Evolutionary conservation across 2,329 filamentous ascomycete genomes (phyloP), one percentile per base, ranked within the genome.

Genomic region (Dactylonectria estremocensis): DNA sequence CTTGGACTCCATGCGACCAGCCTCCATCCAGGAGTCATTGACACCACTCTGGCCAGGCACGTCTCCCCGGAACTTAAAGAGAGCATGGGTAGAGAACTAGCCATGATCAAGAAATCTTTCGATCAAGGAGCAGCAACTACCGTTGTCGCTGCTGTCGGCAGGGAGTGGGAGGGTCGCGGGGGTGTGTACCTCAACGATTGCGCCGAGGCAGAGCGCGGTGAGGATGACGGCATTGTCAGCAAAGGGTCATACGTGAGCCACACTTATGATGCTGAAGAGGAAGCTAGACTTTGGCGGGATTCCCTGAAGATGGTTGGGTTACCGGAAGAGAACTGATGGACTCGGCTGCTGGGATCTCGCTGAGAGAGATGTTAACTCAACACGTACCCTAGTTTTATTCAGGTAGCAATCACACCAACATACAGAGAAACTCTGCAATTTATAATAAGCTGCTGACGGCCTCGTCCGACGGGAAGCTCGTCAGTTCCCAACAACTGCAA

Each of bases 1-100:
- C 22, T 52, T 0, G 70, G 73, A 0, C 9, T 75, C 0, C 73
- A 73, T 9, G 64, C 65, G 0, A 62, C 69, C 1, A 63, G 68
- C 10, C 49, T 74, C 1, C 70, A 74, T 28, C 73, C 73, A 0
- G 73, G 73, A 7, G 20, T 59, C 22, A 66, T 70, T 20, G 35
- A 2, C 3, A 68, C 68, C 16, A 37, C 35, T 3, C 45, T 70
- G 4, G 24, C n/a, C 31, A 52, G 22, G 35, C 49, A 54, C 43
- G 3, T 70, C 10, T 22, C 50, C 4, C 13, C 22, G 1, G 66
- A 64, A 16, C 16, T 59, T 2, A 22, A 18, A n/a, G 20, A 50
- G 13, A 13, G 24, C 9, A 58, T 67, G 46, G 7, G 2, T 2
- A 9, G 35, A 6, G 37, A 59, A 9, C 28, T 43, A 0, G 48